phyloP scores from a whole-genome alignment of 306 rosid genomes.

The Carpinus fangiana region DNA sequence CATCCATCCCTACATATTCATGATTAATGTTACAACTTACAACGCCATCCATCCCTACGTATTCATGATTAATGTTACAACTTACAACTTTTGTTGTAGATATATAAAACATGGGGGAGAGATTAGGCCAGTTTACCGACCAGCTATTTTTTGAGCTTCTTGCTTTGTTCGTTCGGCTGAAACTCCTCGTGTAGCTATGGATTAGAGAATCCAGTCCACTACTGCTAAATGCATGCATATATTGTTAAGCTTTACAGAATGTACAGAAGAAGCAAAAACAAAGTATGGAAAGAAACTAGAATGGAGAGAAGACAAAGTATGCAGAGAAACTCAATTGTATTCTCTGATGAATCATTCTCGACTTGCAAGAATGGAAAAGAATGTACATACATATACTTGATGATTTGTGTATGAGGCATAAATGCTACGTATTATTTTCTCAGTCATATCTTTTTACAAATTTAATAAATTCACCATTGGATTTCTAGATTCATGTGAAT shows the following conservation, averaged over 20 bases:
- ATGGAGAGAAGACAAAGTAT: too few relatives aligned
- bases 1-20: slow-evolving; percentile 30
- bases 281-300: too few relatives aligned
- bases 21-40: not conserved
- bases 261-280: too few relatives aligned
- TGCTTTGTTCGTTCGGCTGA: slow-evolving; percentile 32
- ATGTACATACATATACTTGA: too few relatives aligned
- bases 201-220: slow-evolving; percentile 19
- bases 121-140: slow-evolving; percentile 5
- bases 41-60: slow-evolving; percentile 28
- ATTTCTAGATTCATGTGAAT: too few relatives aligned
- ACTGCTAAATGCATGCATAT: slow-evolving; percentile 15
- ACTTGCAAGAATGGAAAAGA: too few relatives aligned
- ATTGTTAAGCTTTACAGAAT: not conserved
- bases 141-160: slow-evolving; percentile 36
- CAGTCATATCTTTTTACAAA: too few relatives aligned
- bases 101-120: not conserved
- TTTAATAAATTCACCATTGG: too few relatives aligned
- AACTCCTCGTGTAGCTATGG: slow-evolving; percentile 39
- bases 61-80: not conserved
- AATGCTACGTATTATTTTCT: too few relatives aligned
- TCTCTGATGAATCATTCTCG: too few relatives aligned
- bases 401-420: too few relatives aligned
- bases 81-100: not conserved
- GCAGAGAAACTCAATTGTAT: too few relatives aligned